Percentiles rank a stretch among this genome's conserved stretches.
Evolutionary conservation across 2,329 filamentous ascomycete genomes (phyloP).

Genomic region (Aspergillus sp.): DNA sequence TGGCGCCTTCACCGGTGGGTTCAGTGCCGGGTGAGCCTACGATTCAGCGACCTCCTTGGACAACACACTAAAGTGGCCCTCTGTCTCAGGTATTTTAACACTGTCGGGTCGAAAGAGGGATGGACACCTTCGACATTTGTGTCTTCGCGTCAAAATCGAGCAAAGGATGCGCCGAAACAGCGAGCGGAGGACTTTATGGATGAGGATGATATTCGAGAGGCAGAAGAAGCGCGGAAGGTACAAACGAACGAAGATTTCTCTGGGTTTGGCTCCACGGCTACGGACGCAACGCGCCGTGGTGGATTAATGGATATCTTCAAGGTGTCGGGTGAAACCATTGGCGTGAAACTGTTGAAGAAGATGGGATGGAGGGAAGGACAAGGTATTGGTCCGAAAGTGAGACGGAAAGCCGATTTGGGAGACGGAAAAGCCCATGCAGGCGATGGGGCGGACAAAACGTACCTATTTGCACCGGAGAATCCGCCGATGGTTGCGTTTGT

Average conservation of each 20-base stretch:
- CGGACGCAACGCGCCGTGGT: slow-evolving; percentile 53
- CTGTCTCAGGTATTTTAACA: slow-evolving; percentile 81
- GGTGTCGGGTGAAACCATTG: slow-evolving; percentile 77
- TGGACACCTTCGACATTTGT: slow-evolving; percentile 93
- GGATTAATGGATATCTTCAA: slow-evolving; percentile 72
- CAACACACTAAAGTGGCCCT: slow-evolving; percentile 33
- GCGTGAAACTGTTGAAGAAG: slow-evolving; percentile 75
- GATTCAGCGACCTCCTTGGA: slow-evolving; percentile 28
- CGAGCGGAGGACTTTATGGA: slow-evolving; percentile 95
- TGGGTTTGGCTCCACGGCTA: slow-evolving; percentile 68
- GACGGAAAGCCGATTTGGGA: slow-evolving; percentile 69
- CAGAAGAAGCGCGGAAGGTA: slow-evolving; percentile 72
- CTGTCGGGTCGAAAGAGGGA: slow-evolving; percentile 96
- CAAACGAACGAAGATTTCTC: slow-evolving; percentile 73
- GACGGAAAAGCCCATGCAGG: slow-evolving; percentile 45
- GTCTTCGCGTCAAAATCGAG: slow-evolving; percentile 79
- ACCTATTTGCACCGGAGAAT: slow-evolving; percentile 86
- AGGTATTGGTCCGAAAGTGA: slow-evolving; percentile 84
- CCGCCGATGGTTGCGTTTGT: slow-evolving; percentile 59
- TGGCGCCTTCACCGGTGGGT: slow-evolving; percentile 94
- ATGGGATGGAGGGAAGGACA: slow-evolving; percentile 98
- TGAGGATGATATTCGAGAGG: slow-evolving; percentile 88
- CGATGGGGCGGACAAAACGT: slow-evolving; percentile 49
- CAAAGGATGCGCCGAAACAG: slow-evolving; percentile 65
- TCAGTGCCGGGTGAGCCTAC: slow-evolving; percentile 80